Evolutionary conservation across 2,329 filamentous ascomycete species (phyloP), one percentile per base, ranked within the genome.

Genomic region (Xylaria arbuscula): DNA sequence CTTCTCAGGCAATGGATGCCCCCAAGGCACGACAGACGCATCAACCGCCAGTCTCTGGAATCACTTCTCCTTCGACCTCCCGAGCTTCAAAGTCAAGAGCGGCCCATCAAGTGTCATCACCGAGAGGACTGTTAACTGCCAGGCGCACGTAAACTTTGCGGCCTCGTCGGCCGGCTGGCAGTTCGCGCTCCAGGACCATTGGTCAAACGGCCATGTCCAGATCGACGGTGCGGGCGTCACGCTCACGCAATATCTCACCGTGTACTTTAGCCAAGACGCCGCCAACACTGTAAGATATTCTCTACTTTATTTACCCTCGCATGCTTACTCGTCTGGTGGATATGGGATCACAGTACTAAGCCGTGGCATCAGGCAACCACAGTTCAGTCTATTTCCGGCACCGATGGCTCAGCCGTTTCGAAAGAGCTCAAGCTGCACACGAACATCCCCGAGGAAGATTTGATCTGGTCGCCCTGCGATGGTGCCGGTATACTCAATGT

Each of bases 1-100:
- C 24, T 74, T 74, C 48, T 74, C 73, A 1, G 73, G 72, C 10
- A 74, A 59, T 38, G 73, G 73, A 1, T 74, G 72, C 45, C 73
- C 72, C 0, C 72, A 74, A 54, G 55, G 61, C 7, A 65, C 72
- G 10, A 66, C 63, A 1, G 53, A 48, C 7, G 68, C 64, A n/a
- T 53, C 56, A 2, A 54, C 66, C 3, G 66, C 57, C 6, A 34
- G 66, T 3, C 65, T 68, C 3, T 72, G 72, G 71, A 64, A 65
- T 34, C 45, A 73, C 22, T 72, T 72, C 45, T 42, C 70, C 15
- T 65, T 74, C 40, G 63, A 62, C 3, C 64, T 74, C 11, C 70
- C 69, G 1, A 68, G 66, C 15, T 74, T 74, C 50, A 65, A 65
- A 8, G 69, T 48, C 11, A 67, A 70, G 10, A 66, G 60, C 9